These are phyloP conservation scores for Porcisia hertigi DNA, from an alignment of 208 protist genomes.

Conservation along the genomic window DNA sequence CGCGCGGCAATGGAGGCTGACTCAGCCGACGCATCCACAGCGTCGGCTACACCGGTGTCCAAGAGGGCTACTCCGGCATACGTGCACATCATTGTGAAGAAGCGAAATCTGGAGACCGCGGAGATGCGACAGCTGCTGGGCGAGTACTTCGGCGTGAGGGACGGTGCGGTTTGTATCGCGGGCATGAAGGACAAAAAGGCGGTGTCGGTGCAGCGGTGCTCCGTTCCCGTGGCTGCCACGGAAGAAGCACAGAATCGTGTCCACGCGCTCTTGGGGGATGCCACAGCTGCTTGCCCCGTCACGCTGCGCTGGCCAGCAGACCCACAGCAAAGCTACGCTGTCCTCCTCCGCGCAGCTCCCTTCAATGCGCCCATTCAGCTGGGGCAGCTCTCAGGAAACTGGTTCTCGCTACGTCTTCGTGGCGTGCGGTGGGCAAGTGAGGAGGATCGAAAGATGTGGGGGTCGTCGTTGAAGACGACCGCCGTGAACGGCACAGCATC, in stretches of 20 bases:
- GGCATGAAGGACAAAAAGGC: slow-evolving; percentile 94
- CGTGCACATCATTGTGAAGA: slow-evolving; percentile 71
- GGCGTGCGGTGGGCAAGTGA: slow-evolving; percentile 25
- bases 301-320: slow-evolving; percentile 44
- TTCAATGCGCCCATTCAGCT: slow-evolving; percentile 31
- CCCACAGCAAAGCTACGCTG: slow-evolving; percentile 37
- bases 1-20: background rate
- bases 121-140: slow-evolving; percentile 66
- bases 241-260: background rate
- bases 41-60: background rate
- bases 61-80: background rate
- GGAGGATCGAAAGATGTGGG: background rate
- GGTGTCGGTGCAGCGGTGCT: slow-evolving; percentile 87
- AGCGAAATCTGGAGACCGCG: slow-evolving; percentile 83
- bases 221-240: slow-evolving; percentile 37
- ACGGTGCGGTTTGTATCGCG: slow-evolving; percentile 66
- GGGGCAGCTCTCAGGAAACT: slow-evolving; percentile 62
- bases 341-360: slow-evolving; percentile 17
- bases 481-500: background rate
- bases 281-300: slow-evolving; percentile 2
- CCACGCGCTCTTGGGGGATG: slow-evolving; percentile 5
- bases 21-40: background rate
- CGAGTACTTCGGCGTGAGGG: slow-evolving; percentile 42
- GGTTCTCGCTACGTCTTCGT: slow-evolving; percentile 69
- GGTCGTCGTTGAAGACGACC: background rate